A percentile compares a stretch with the other conserved stretches of the same genome.
These are phyloP conservation scores for Vigna unguiculata DNA, from an alignment of 306 rosid species.

Conservation along the genomic window DNA sequence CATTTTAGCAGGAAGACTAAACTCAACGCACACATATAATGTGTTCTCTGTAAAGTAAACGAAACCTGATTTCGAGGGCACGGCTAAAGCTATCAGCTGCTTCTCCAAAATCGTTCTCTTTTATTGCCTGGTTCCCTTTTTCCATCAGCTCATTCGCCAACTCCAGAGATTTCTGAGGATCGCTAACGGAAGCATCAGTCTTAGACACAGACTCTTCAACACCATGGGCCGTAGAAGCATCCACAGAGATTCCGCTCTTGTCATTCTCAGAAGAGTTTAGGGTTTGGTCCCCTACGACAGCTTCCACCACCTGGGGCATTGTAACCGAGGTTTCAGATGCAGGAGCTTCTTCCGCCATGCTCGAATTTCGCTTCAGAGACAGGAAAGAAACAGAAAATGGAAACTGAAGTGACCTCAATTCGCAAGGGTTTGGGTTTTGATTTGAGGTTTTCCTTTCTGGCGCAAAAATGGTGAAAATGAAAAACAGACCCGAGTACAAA, in stretches of 20 bases:
- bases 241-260: slow-evolving; percentile 50
- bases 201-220: slow-evolving; percentile 61
- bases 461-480: slow-evolving; percentile 53
- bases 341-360: slow-evolving; percentile 72
- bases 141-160: slow-evolving; percentile 69
- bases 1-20: not conserved
- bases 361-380: slow-evolving; percentile 24
- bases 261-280: slow-evolving; percentile 44
- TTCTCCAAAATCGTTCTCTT: slow-evolving; percentile 68
- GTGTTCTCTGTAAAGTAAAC: not conserved
- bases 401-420: not conserved
- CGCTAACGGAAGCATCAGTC: slow-evolving; percentile 54
- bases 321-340: slow-evolving; percentile 58
- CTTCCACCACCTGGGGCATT: slow-evolving; percentile 42
- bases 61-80: slow-evolving; percentile 92
- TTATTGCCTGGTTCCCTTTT: slow-evolving; percentile 74
- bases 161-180: slow-evolving; percentile 61
- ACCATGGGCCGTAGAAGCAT: slow-evolving; percentile 47
- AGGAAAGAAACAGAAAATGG: not conserved
- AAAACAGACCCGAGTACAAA: slow-evolving; percentile 28
- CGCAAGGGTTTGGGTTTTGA: slow-evolving; percentile 42
- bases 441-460: slow-evolving; percentile 40
- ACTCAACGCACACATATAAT: not conserved
- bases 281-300: slow-evolving; percentile 44
- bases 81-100: slow-evolving; percentile 93